Percentiles rank a stretch among this genome's conserved stretches.
phyloP scores from a whole-genome alignment of 1,139 yeast genomes.

The Keqinozyma sinolaborantium region DNA sequence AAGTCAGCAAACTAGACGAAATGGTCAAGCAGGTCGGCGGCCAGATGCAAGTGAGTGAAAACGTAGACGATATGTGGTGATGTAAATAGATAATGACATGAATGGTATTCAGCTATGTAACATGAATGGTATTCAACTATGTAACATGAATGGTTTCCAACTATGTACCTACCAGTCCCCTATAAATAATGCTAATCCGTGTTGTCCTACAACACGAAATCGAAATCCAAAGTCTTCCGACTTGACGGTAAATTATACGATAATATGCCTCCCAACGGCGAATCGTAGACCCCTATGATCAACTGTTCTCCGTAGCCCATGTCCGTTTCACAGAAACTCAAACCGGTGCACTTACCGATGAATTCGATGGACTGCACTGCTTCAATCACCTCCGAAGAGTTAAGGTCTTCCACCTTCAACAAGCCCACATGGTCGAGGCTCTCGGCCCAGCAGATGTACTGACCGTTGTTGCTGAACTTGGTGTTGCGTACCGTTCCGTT shows the following conservation, averaged over 20 bases:
- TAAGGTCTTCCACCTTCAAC: conserved; percentile 32
- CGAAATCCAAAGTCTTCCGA: conserved; percentile 37
- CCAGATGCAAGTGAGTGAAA: conserved; percentile 33
- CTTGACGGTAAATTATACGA: conserved; percentile 41
- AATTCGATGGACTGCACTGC: conserved; percentile 49
- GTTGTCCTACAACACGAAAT: conserved; percentile 24
- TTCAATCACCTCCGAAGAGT: conserved; percentile 12
- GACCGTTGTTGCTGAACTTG: conserved; percentile 45
- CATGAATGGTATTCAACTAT: not conserved
- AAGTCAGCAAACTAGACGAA: conserved; percentile 29
- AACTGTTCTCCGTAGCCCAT: conserved; percentile 46
- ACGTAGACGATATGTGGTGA: conserved; percentile 46
- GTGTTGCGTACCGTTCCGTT: conserved; percentile 54
- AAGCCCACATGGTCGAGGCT: conserved; percentile 59
- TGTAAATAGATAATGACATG: not conserved
- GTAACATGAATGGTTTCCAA: not conserved
- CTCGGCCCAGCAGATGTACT: conserved; percentile 54
- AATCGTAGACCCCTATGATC: conserved; percentile 53
- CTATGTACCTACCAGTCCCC: conserved; percentile 1
- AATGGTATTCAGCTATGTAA: not conserved
- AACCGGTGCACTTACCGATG: conserved; percentile 59
- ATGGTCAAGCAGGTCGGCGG: conserved; percentile 39
- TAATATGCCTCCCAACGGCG: conserved; percentile 56
- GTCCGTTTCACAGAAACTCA: conserved; percentile 45
- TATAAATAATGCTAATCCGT: conserved; percentile 1